These are phyloP conservation scores for Sporothrix mexicana DNA, from an alignment of 2,329 filamentous ascomycete species.

Conservation along the genomic window DNA sequence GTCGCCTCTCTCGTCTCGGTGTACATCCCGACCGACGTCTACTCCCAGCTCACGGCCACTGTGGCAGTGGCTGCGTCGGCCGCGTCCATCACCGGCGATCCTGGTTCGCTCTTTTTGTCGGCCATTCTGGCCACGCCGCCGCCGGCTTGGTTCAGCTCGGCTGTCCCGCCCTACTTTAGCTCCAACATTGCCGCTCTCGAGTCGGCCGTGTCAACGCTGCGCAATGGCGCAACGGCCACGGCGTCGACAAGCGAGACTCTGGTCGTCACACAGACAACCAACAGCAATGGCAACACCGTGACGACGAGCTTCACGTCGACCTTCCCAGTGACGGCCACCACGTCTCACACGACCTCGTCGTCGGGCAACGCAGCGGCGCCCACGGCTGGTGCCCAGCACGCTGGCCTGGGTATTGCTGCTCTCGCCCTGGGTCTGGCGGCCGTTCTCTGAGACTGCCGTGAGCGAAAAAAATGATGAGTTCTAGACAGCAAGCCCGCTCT, in stretches of 20 bases:
- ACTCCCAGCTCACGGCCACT: conserved; percentile 39
- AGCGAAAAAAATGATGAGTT: too few species aligned
- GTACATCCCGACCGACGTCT: conserved; percentile 43
- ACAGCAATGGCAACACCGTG: conserved; percentile 40
- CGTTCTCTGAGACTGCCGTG: conserved; percentile 41
- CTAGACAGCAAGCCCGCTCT: too few species aligned
- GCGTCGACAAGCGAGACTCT: conserved; percentile 36
- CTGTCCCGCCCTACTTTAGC: conserved; percentile 32
- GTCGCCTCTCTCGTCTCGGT: conserved; percentile 41
- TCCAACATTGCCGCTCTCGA: conserved; percentile 34
- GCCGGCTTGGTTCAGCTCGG: conserved; percentile 37
- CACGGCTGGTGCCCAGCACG: conserved; percentile 13
- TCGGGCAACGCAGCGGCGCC: conserved; percentile 32
- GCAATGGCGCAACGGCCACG: conserved; percentile 30
- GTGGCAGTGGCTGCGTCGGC: conserved; percentile 37
- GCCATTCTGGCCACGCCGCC: conserved; percentile 41
- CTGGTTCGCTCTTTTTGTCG: conserved; percentile 41
- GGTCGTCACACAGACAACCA: conserved; percentile 40
- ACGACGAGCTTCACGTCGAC: conserved; percentile 40
- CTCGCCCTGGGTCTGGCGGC: conserved; percentile 32
- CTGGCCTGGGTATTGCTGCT: conserved; percentile 30
- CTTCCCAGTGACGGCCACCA: conserved; percentile 32
- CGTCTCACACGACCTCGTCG: conserved; percentile 20
- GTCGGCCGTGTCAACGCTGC: conserved; percentile 40
- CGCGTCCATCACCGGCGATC: conserved; percentile 41